Conservation (phyloP, 2,329 filamentous ascomycete genomes). For the Apiospora rasikravindrae region DNA sequence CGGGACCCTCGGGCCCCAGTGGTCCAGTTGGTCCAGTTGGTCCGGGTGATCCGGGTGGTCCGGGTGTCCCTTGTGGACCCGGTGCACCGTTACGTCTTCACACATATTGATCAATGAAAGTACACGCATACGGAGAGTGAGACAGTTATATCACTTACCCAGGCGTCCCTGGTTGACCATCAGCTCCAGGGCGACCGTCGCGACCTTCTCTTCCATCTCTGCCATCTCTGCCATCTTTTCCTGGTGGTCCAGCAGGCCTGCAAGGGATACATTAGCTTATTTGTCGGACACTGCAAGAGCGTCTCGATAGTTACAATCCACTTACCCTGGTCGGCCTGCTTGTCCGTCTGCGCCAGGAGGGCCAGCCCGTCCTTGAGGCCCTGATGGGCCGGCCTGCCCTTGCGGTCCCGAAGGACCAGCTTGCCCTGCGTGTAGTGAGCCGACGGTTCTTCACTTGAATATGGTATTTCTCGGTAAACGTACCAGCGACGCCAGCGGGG, state of each 20-base stretch:
- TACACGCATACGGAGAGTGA: neutral
- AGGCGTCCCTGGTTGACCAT: neutral
- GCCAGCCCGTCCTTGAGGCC: neutral
- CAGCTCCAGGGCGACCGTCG: neutral
- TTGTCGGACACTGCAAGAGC: neutral
- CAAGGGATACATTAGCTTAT: neutral
- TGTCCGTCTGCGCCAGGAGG: neutral
- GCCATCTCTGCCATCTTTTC: neutral
- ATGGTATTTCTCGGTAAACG: neutral
- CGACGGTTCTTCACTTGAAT: neutral
- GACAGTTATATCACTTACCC: neutral
- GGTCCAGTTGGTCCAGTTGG: too few species aligned
- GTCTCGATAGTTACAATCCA: neutral
- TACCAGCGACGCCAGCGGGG: neutral
- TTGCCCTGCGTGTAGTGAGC: neutral
- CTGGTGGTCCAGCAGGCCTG: neutral
- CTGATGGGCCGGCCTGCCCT: neutral
- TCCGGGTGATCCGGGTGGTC: neutral
- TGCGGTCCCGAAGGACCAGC: neutral
- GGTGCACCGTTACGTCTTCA: neutral
- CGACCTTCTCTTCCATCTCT: neutral
- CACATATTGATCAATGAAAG: neutral
- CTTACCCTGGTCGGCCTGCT: neutral
- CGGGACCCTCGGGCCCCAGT: too few species aligned
- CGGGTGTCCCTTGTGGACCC: neutral